Evolutionary conservation across 202 grass and related monocot species (phyloP).

Genomic region (Alloteropsis angusta): DNA sequence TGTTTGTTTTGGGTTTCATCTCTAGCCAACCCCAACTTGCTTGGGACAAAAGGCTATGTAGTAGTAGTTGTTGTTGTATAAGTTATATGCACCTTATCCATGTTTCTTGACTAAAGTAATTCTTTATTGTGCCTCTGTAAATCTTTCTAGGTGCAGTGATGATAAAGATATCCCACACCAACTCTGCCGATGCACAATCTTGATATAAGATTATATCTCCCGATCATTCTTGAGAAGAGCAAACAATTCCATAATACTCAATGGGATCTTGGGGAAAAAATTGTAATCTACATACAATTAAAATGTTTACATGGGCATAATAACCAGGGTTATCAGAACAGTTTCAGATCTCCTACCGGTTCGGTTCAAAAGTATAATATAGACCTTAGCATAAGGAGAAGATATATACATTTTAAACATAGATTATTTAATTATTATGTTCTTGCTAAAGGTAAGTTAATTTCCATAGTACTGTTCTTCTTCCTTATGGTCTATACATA

Average conservation of each 20-base stretch:
- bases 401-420: neutral
- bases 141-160: neutral
- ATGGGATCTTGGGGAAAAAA: slow-evolving; percentile 14
- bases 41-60: too few species aligned
- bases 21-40: too few species aligned
- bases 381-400: neutral
- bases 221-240: slow-evolving; percentile 14
- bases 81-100: neutral
- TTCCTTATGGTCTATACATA: neutral
- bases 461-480: neutral
- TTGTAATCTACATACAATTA: neutral
- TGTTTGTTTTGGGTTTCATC: too few species aligned
- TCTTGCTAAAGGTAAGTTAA: neutral
- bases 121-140: slow-evolving; percentile 8
- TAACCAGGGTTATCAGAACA: neutral
- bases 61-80: too few species aligned
- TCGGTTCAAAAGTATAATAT: neutral
- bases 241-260: neutral
- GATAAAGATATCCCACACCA: slow-evolving; percentile 1
- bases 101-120: slow-evolving; percentile 10
- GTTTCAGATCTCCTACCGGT: neutral
- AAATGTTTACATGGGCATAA: neutral
- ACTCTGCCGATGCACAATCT: neutral
- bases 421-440: neutral
- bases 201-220: slow-evolving; percentile 29